Percentiles rank a stretch among this genome's conserved stretches.
Conservation (phyloP, 371 early-diverging fungal genomes). For the Pancytospora philotis region DNA sequence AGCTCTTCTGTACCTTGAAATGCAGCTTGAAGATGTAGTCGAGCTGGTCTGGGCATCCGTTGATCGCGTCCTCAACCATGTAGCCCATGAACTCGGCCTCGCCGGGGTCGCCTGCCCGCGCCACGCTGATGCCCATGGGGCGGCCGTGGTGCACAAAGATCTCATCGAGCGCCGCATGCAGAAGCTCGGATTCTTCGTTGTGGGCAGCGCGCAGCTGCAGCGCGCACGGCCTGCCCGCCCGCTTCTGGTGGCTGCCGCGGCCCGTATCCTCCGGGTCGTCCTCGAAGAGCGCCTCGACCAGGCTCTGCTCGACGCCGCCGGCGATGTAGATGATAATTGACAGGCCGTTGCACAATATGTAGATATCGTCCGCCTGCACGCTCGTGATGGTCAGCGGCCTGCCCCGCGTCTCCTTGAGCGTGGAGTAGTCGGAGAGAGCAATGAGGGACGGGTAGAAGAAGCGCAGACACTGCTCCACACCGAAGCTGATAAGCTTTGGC, state of each 20-base stretch:
- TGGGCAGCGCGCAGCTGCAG: neutral
- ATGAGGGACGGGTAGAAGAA: slow-evolving; percentile 59
- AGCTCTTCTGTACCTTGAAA: slow-evolving; percentile 38
- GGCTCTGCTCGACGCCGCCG: slow-evolving; percentile 46
- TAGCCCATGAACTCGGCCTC: slow-evolving; percentile 49
- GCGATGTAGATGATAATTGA: slow-evolving; percentile 56
- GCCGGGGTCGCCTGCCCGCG: slow-evolving; percentile 1
- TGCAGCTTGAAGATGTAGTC: slow-evolving; percentile 48
- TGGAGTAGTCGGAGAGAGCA: slow-evolving; percentile 53
- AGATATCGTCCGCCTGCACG: slow-evolving; percentile 53
- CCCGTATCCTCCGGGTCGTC: neutral
- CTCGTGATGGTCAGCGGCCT: slow-evolving; percentile 37
- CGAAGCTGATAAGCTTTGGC: slow-evolving; percentile 6
- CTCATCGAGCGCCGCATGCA: slow-evolving; percentile 22
- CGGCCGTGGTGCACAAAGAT: slow-evolving; percentile 16
- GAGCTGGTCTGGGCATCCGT: slow-evolving; percentile 36
- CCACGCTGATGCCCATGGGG: slow-evolving; percentile 13
- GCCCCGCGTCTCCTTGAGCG: slow-evolving; percentile 27
- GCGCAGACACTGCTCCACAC: slow-evolving; percentile 51
- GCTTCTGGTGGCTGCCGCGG: slow-evolving; percentile 27
- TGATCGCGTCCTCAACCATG: slow-evolving; percentile 56
- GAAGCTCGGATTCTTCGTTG: slow-evolving; percentile 10
- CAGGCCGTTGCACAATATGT: slow-evolving; percentile 52
- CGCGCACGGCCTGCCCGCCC: slow-evolving; percentile 2
- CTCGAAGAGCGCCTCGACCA: slow-evolving; percentile 11